phyloP scores from a whole-genome alignment of 768 basidiomycete species.

The Cystofilobasidium bisporidii region DNA sequence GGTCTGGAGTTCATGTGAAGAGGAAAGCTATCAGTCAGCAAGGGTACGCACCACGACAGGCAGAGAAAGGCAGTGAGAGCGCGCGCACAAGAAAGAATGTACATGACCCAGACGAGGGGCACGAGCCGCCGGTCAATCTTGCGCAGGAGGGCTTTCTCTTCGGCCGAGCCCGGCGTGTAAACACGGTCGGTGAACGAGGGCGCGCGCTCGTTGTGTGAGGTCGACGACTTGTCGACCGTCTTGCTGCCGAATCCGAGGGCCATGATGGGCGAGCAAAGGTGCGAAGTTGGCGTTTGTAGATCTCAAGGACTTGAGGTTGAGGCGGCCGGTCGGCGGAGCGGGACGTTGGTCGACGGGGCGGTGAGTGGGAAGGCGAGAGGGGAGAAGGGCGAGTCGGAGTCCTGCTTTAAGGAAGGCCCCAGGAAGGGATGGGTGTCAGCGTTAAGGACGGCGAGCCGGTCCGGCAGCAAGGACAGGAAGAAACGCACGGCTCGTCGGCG shows the following conservation, averaged over 20 bases:
- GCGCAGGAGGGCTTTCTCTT: conserved; percentile 33
- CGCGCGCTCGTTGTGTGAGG: background rate
- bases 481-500: no score
- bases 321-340: background rate
- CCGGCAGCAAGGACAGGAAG: no score
- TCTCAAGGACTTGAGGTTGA: background rate
- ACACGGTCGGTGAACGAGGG: background rate
- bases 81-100: conserved; percentile 30
- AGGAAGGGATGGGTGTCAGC: no score
- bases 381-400: no score
- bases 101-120: conserved; percentile 34
- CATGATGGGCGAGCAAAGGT: conserved; percentile 28
- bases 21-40: background rate
- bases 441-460: no score
- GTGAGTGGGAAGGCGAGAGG: no score
- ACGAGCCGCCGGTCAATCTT: conserved; percentile 35
- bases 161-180: conserved; percentile 33
- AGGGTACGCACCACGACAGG: no score
- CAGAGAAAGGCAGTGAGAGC: background rate
- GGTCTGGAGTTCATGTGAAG: conserved; percentile 23
- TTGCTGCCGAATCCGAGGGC: background rate
- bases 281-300: background rate
- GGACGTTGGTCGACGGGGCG: no score
- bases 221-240: background rate
- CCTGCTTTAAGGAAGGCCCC: no score